Evolutionary conservation across 1,139 yeast genomes (phyloP).

Genomic region (Pichia sp.): DNA sequence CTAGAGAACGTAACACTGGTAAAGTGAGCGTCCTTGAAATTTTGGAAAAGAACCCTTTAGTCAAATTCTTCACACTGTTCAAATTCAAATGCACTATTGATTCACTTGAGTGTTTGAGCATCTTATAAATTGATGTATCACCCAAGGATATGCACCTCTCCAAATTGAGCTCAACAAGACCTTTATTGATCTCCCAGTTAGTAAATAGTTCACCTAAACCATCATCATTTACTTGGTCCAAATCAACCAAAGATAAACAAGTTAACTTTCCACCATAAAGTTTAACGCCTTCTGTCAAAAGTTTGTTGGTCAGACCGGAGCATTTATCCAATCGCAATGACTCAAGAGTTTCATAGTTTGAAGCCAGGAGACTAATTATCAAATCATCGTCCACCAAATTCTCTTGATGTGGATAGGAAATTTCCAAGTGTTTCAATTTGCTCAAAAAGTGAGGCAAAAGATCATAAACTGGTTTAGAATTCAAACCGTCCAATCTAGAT

Average conservation of each 20-base stretch:
- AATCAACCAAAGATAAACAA: constrained; percentile 42
- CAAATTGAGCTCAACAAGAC: constrained; percentile 54
- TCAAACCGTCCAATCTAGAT: constrained; percentile 66
- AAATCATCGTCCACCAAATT: constrained; percentile 68
- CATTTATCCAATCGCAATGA: constrained; percentile 66
- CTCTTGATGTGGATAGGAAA: constrained; percentile 60
- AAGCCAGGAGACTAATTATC: constrained; percentile 53
- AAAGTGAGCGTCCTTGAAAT: constrained; percentile 34
- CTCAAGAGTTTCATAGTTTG: constrained; percentile 54
- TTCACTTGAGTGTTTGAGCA: constrained; percentile 55
- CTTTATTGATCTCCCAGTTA: constrained; percentile 47
- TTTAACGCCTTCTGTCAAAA: constrained; percentile 51
- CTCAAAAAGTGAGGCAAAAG: constrained; percentile 57
- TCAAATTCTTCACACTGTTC: constrained; percentile 60
- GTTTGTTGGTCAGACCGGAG: constrained; percentile 57
- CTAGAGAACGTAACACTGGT: constrained; percentile 57
- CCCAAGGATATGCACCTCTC: constrained; percentile 60
- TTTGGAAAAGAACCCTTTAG: constrained; percentile 40
- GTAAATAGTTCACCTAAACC: constrained; percentile 55
- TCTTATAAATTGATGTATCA: constrained; percentile 52
- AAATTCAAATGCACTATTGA: constrained; percentile 63
- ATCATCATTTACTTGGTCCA: constrained; percentile 60
- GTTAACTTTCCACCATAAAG: constrained; percentile 51
- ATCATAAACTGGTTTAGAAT: constrained; percentile 50
- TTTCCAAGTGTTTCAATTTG: constrained; percentile 49